Evolutionary conservation across 495 filamentous ascomycete species (phyloP), one percentile per base, ranked within the genome.

Genomic region (Penicillium atrosanguineum): DNA sequence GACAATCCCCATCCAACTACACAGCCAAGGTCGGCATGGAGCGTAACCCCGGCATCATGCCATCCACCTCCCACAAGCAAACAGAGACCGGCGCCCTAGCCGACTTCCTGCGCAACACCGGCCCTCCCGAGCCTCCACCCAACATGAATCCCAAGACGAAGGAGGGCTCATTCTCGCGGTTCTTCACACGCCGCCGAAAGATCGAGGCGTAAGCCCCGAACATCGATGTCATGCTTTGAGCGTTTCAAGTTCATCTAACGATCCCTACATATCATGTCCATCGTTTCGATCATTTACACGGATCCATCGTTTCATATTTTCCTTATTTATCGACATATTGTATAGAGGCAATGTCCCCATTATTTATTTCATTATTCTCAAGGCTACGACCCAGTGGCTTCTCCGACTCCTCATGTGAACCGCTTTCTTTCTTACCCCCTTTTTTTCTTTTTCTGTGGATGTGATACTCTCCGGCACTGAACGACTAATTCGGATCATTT

Each of bases 61-160:
- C 68, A 16, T 59, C 58, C 44, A 51, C 61, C 7, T 60, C 63
- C n/a, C 50, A 65, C 31, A 56, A 65, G 48, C 57, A 74, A 45
- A 70, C 71, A n/a, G 76, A 77, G 25, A 91, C 88, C 3, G 82
- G 81, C 38, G 89, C 91, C 28, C 69, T 95, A 48, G 89, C 90
- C 3, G 87, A 89, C 57, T 95, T 95, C 67, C 71, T 96, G 14
- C 83, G 80, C 38, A 87, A 85, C 53, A 88, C 87, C 20, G 89
- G 80, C 18, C 89, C 90, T n/a, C 88, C 88, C 1, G 69, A 69
- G 44, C 66, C 75, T 6, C 53, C 58, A 31, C 53, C 56, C 12
- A 50, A 55, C 34, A 39, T 46, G 39, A 50, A 41, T 8, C 46
- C 47, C 14, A 71, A 69, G 57, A 31, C 28, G 12, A 67, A 68